Percentiles rank a stretch among this genome's conserved stretches.
These are phyloP conservation scores for Glaciozyma martinii DNA, from an alignment of 768 basidiomycete species.

Conservation along the genomic window DNA sequence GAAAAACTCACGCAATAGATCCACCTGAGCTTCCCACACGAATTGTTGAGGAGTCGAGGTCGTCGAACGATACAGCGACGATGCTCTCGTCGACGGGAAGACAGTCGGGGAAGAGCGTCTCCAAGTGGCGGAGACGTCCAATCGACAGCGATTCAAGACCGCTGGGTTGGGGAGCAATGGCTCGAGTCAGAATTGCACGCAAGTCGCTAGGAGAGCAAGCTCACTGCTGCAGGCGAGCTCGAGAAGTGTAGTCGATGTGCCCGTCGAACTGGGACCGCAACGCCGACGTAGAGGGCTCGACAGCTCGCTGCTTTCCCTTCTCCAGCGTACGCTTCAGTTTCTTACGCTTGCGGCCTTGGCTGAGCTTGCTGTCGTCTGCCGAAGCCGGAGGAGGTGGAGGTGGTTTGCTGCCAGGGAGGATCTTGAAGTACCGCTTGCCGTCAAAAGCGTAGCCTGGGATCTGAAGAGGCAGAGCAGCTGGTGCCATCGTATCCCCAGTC, in stretches of 20 bases:
- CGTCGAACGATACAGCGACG: constrained; percentile 20
- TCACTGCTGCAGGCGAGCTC: background rate
- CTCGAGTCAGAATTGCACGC: background rate
- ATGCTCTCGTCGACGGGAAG: constrained; percentile 23
- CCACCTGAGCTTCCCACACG: constrained; percentile 15
- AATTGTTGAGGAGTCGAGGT: background rate
- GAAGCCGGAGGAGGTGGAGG: background rate
- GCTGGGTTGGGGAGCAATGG: background rate
- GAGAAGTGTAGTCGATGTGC: background rate
- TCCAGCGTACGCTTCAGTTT: background rate
- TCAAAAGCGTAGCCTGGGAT: constrained; percentile 22
- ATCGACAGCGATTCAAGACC: background rate
- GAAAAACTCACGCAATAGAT: constrained; percentile 12
- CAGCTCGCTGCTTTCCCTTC: background rate
- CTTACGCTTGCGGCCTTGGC: background rate
- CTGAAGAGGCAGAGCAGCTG: background rate
- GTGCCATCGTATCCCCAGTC: too few species aligned
- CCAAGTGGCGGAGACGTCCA: background rate
- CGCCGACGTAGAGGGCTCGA: background rate
- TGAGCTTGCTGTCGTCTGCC: background rate
- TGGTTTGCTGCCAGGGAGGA: background rate
- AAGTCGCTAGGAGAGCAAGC: too few species aligned
- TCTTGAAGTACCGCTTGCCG: constrained; percentile 21
- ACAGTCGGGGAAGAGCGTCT: constrained; percentile 17
- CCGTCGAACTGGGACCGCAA: background rate